These are phyloP conservation scores for Arctium minus DNA, from an alignment of 129 eudicot genomes.

Conservation along the genomic window DNA sequence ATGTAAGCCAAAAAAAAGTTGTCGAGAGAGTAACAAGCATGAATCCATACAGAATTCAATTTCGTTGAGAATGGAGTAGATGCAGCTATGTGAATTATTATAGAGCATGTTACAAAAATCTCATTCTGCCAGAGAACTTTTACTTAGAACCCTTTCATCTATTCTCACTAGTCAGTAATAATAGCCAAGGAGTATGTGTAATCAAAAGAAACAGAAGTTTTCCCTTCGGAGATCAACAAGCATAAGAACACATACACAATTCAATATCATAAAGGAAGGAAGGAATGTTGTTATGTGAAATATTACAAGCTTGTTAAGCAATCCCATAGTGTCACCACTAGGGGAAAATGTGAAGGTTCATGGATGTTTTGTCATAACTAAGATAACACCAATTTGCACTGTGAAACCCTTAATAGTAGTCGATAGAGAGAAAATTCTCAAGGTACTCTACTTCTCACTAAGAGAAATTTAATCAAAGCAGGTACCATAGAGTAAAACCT, in stretches of 20 bases:
- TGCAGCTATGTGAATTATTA: background rate
- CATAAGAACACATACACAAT: background rate
- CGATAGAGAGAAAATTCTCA: background rate
- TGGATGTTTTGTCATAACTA: background rate
- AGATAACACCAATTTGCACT: background rate
- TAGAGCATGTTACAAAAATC: background rate
- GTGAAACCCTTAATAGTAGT: background rate
- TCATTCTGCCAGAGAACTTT: background rate
- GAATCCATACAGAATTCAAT: background rate
- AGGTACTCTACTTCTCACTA: background rate
- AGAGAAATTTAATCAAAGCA: background rate
- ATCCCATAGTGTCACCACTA: too few relatives aligned
- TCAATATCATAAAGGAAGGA: background rate
- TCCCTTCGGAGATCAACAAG: background rate
- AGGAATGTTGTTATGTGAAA: background rate
- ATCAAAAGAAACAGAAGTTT: background rate
- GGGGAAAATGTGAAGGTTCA: background rate
- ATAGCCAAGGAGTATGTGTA: background rate
- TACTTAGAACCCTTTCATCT: background rate
- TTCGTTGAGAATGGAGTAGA: background rate
- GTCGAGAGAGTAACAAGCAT: background rate
- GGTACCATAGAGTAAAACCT: background rate
- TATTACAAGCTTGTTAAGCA: background rate
- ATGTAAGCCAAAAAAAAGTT: background rate
- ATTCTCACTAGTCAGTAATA: background rate